Conservation (phyloP, 1,284 basidiomycete genomes). For the Tilletiopsis washingtonensis region DNA sequence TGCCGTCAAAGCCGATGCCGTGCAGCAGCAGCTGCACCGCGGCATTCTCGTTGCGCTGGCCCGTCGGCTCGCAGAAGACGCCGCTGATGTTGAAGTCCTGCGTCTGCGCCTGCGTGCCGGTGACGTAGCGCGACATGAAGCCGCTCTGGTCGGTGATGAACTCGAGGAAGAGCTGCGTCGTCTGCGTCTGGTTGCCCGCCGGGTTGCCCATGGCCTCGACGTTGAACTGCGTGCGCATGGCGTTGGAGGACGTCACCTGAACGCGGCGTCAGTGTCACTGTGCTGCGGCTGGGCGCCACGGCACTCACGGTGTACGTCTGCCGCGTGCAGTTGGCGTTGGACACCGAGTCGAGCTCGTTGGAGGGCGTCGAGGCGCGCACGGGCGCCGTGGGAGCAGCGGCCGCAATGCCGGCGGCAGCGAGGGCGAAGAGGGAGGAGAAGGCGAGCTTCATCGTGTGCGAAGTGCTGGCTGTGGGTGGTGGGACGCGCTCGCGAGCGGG, state of each 20-base stretch:
- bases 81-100: conserved; percentile 22
- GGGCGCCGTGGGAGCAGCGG: too few species aligned
- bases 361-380: too few species aligned
- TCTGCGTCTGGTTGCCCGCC: conserved; percentile 6
- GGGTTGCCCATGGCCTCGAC: not conserved
- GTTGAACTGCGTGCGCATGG: conserved; percentile 5
- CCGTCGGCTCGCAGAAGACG: conserved; percentile 32
- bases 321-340: conserved; percentile 8
- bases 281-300: too few species aligned
- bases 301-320: conserved; percentile 5
- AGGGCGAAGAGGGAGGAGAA: too few species aligned
- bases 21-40: conserved; percentile 37
- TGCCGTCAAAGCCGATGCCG: conserved; percentile 18
- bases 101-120: conserved; percentile 4
- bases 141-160: conserved; percentile 8
- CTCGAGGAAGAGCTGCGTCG: conserved; percentile 10
- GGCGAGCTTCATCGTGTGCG: too few species aligned
- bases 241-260: too few species aligned
- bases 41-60: conserved; percentile 18
- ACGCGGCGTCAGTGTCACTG: too few species aligned
- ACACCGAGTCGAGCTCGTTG: conserved; percentile 4
- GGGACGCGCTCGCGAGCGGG: too few species aligned
- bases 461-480: too few species aligned
- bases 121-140: conserved; percentile 17
- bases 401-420: too few species aligned